A percentile compares a stretch with the other conserved stretches of the same genome.
These are phyloP conservation scores for Globisporangium barbulae DNA, from an alignment of 352 stramenopile genomes.

Conservation along the genomic window DNA sequence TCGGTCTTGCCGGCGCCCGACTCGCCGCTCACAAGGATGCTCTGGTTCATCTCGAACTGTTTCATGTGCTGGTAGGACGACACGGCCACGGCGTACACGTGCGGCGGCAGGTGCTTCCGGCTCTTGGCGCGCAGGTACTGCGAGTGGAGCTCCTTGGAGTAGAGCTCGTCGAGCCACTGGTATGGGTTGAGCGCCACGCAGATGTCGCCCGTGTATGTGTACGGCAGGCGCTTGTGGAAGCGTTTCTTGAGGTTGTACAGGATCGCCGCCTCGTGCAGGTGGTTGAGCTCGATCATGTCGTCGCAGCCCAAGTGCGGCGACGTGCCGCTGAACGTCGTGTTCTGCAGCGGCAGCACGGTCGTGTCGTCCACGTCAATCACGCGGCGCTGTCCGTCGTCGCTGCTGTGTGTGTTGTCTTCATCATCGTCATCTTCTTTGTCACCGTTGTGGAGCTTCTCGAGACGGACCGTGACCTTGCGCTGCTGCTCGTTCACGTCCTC, in stretches of 20 bases:
- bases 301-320: slow-evolving; percentile 29
- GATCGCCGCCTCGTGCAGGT: slow-evolving; percentile 90
- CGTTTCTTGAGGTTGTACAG: slow-evolving; percentile 85
- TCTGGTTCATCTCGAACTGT: slow-evolving; percentile 60
- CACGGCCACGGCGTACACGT: slow-evolving; percentile 72
- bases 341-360: slow-evolving; percentile 61
- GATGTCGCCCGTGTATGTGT: slow-evolving; percentile 96
- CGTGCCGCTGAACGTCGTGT: slow-evolving; percentile 27
- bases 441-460: slow-evolving; percentile 34
- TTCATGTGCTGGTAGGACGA: slow-evolving; percentile 69
- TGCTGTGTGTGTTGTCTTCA: slow-evolving; percentile 9
- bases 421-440: slow-evolving; percentile 22
- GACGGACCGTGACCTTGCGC: slow-evolving; percentile 35
- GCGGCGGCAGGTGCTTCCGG: slow-evolving; percentile 51
- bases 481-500: slow-evolving; percentile 53
- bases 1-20: slow-evolving; percentile 92
- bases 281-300: slow-evolving; percentile 82
- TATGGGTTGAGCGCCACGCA: slow-evolving; percentile 97
- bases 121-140: slow-evolving; percentile 56
- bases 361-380: slow-evolving; percentile 34
- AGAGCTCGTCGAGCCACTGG: slow-evolving; percentile 84
- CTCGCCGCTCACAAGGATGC: slow-evolving; percentile 84
- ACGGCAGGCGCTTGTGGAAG: slow-evolving; percentile 82
- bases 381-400: slow-evolving; percentile 22
- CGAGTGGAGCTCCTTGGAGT: slow-evolving; percentile 55